Evolutionary conservation across 371 early-diverging fungal species (phyloP).

Genomic region (Dichotomocladium elegans): DNA sequence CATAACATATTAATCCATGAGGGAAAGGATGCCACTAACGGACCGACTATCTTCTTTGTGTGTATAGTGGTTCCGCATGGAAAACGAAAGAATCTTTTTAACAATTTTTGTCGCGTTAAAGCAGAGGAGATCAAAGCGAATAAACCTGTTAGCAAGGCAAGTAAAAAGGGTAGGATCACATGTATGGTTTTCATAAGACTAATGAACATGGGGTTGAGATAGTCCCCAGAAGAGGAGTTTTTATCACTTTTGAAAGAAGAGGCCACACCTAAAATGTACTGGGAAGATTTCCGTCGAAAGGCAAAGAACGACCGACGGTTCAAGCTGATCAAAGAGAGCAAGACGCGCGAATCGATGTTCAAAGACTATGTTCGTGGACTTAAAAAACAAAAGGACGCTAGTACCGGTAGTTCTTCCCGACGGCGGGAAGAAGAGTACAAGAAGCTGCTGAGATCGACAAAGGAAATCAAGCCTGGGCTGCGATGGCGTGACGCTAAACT

Average conservation of each 20-base stretch:
- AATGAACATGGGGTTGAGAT: not conserved
- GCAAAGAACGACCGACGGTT: constrained; percentile 57
- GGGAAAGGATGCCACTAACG: not conserved
- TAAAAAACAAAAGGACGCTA: constrained; percentile 15
- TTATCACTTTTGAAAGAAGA: constrained; percentile 42
- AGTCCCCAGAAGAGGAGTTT: constrained; percentile 52
- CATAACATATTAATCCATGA: not conserved
- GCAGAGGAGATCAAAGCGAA: constrained; percentile 52
- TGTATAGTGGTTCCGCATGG: constrained; percentile 26
- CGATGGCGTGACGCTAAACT: constrained; percentile 56
- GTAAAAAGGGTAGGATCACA: constrained; percentile 1
- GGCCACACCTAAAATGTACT: constrained; percentile 46
- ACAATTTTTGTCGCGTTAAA: constrained; percentile 62
- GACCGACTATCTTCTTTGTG: constrained; percentile 12
- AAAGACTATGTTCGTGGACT: constrained; percentile 48
- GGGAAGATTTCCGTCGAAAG: constrained; percentile 65
- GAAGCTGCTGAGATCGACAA: constrained; percentile 41
- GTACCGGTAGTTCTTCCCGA: constrained; percentile 13
- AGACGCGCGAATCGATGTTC: constrained; percentile 52
- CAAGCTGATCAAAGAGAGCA: constrained; percentile 33
- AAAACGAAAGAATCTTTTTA: constrained; percentile 60
- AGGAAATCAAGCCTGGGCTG: constrained; percentile 41
- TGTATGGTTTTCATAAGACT: not conserved
- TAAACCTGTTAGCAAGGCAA: constrained; percentile 36
- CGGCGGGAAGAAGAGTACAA: constrained; percentile 40